Conservation (phyloP, 495 filamentous ascomycete genomes). For the Penicillium roqueforti region DNA sequence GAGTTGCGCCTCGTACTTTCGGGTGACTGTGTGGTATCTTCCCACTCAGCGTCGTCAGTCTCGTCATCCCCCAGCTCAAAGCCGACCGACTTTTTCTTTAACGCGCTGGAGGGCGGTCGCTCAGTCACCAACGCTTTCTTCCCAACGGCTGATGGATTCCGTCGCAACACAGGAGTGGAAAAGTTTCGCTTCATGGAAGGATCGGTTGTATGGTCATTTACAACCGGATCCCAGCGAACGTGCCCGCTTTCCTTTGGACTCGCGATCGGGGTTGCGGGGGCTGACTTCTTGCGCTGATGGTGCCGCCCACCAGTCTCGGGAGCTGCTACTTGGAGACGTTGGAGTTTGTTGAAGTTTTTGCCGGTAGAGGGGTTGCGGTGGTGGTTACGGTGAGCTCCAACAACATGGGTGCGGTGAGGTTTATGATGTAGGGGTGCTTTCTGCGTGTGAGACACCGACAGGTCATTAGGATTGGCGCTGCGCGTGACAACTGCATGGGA, state of each 20-base stretch:
- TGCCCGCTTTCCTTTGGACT: conserved; percentile 37
- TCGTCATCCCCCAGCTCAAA: conserved; percentile 47
- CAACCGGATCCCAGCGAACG: conserved; percentile 40
- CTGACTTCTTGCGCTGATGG: conserved; percentile 49
- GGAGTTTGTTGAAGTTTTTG: conserved; percentile 43
- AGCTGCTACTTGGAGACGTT: conserved; percentile 31
- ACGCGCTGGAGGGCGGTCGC: conserved; percentile 34
- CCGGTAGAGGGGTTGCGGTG: conserved; percentile 41
- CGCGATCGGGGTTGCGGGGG: conserved; percentile 41
- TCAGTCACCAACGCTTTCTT: conserved; percentile 41
- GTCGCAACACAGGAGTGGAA: conserved; percentile 42
- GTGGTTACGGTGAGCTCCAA: conserved; percentile 43
- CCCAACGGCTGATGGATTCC: conserved; percentile 29
- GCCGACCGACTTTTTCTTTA: conserved; percentile 47
- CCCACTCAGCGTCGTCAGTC: conserved; percentile 47
- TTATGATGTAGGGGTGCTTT: conserved; percentile 31
- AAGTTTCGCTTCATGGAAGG: conserved; percentile 44
- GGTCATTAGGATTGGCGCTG: conserved; percentile 33
- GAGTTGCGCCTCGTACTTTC: conserved; percentile 47
- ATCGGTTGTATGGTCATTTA: conserved; percentile 28
- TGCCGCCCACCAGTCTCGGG: conserved; percentile 33
- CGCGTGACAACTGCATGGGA: conserved; percentile 46
- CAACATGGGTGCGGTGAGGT: conserved; percentile 40
- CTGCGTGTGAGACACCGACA: conserved; percentile 35
- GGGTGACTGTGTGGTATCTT: conserved; percentile 50